These are phyloP conservation scores for Fusarium sp. DNA, from an alignment of 2,329 filamentous ascomycete species.

Conservation along the genomic window DNA sequence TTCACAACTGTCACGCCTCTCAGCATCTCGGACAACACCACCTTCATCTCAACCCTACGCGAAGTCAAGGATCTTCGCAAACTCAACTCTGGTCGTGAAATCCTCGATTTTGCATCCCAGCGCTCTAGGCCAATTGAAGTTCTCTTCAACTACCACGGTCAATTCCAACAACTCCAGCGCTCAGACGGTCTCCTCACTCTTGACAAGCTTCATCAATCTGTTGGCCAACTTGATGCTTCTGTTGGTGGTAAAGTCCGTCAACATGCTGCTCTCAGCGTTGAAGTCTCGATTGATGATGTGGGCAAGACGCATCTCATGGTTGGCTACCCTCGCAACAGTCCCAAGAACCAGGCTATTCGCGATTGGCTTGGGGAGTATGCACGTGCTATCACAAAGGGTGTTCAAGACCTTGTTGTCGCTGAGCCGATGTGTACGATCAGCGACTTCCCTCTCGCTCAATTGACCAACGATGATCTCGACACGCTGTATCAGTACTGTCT, in stretches of 20 bases:
- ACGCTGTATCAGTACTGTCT: neutral
- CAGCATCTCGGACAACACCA: fast-evolving
- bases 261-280: neutral
- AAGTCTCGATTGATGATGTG: neutral
- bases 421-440: neutral
- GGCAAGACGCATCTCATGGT: neutral
- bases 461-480: neutral
- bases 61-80: neutral
- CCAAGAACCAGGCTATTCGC: neutral
- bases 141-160: neutral
- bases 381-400: fast-evolving
- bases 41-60: neutral
- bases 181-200: neutral
- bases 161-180: neutral
- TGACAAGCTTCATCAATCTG: neutral
- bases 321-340: neutral
- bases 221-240: neutral
- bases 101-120: neutral
- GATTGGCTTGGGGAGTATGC: neutral
- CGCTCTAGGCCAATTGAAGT: neutral
- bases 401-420: neutral
- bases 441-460: neutral
- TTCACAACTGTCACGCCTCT: neutral
- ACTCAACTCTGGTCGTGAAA: neutral
- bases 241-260: neutral